Percentiles rank a stretch among this genome's conserved stretches.
Conservation (phyloP, 345 rosid species). For the Acer yangbiense region DNA sequence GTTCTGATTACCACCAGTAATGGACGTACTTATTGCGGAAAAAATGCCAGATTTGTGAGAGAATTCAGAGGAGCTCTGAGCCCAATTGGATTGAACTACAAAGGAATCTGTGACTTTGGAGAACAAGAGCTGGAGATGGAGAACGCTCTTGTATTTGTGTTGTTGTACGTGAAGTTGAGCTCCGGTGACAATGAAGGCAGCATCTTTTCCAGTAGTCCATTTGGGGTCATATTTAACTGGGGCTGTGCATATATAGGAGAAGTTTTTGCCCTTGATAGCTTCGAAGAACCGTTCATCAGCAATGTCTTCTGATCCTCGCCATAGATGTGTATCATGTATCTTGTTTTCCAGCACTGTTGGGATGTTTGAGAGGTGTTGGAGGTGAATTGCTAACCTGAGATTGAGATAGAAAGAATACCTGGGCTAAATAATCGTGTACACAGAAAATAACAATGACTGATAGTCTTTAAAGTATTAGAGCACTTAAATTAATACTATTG, state of each 20-base stretch:
- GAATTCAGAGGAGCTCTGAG: constrained; percentile 39
- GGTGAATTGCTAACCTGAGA: constrained; percentile 70
- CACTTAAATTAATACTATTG: too few species aligned
- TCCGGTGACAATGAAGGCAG: constrained; percentile 82
- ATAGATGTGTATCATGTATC: constrained; percentile 48
- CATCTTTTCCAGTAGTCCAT: constrained; percentile 44
- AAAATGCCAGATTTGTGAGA: constrained; percentile 75
- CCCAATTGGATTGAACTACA: constrained; percentile 63
- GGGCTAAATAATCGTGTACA: too few species aligned
- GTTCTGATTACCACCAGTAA: constrained; percentile 38
- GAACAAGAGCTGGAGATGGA: constrained; percentile 74
- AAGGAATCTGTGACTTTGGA: constrained; percentile 52
- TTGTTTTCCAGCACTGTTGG: constrained; percentile 55
- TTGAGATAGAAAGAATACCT: not conserved
- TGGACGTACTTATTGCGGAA: constrained; percentile 66
- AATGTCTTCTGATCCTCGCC: constrained; percentile 71
- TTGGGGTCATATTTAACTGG: constrained; percentile 62
- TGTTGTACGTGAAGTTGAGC: constrained; percentile 77
- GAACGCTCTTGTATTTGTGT: constrained; percentile 63
- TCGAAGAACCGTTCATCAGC: constrained; percentile 50
- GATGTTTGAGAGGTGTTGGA: constrained; percentile 64
- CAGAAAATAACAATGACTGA: too few species aligned
- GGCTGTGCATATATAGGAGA: constrained; percentile 76
- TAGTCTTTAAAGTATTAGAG: too few species aligned
- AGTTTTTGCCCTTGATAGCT: constrained; percentile 55